Conservation (phyloP, 2,329 filamentous ascomycete species). For the Colletotrichum karsti region DNA sequence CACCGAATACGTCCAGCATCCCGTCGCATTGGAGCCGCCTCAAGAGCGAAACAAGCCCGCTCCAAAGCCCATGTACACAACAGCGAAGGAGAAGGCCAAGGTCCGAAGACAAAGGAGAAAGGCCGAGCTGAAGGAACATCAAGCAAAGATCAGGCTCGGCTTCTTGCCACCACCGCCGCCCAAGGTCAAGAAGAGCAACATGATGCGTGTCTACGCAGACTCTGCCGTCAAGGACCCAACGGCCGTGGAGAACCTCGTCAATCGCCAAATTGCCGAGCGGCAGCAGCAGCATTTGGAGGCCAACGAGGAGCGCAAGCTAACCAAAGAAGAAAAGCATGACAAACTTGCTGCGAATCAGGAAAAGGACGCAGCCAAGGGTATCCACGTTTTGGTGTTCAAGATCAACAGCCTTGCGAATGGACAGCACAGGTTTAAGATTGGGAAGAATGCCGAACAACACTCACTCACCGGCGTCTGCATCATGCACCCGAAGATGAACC, state of each 20-base stretch:
- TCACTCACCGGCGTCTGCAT: constrained; percentile 90
- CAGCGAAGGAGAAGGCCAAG: constrained; percentile 90
- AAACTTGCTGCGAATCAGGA: constrained; percentile 87
- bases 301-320: constrained; percentile 88
- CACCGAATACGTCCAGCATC: constrained; percentile 91
- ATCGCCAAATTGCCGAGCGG: constrained; percentile 89
- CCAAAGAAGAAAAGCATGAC: constrained; percentile 85
- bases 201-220: constrained; percentile 83
- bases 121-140: constrained; percentile 93
- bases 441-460: constrained; percentile 90
- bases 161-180: constrained; percentile 89
- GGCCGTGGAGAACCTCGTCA: constrained; percentile 93
- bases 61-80: constrained; percentile 92
- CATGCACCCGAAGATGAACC: constrained; percentile 86
- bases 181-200: constrained; percentile 96
- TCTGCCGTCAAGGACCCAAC: constrained; percentile 90
- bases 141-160: constrained; percentile 93
- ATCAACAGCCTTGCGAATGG: constrained; percentile 91
- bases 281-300: constrained; percentile 77
- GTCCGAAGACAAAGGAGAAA: constrained; percentile 87
- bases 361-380: constrained; percentile 86
- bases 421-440: constrained; percentile 92
- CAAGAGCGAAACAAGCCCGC: constrained; percentile 84
- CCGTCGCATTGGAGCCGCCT: constrained; percentile 87
- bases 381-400: constrained; percentile 88